Evolutionary conservation across 768 basidiomycete genomes (phyloP).

Genomic region (Pleurotus citrinopileatus): DNA sequence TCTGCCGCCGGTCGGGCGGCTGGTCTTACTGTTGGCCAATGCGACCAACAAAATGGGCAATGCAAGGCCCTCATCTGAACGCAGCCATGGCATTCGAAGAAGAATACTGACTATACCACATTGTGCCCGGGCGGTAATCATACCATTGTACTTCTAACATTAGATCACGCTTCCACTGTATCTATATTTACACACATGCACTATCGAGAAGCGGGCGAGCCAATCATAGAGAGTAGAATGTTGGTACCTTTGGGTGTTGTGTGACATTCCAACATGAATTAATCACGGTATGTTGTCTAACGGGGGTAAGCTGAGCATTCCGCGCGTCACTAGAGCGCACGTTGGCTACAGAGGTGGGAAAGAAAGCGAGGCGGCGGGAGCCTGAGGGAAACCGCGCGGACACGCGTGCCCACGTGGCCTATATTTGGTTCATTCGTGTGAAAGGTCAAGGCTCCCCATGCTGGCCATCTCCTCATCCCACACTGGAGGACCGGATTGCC

Average conservation of each 20-base stretch:
- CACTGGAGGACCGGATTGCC: neutral
- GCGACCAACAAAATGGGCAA: constrained; percentile 33
- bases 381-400: neutral
- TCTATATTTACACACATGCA: neutral
- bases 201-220: neutral
- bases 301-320: neutral
- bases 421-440: neutral
- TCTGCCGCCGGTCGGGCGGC: constrained; percentile 31
- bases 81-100: neutral
- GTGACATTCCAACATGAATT: neutral
- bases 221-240: neutral
- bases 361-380: neutral
- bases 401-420: neutral
- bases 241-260: neutral
- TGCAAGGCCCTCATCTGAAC: constrained; percentile 23
- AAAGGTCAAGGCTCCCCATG: neutral
- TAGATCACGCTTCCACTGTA: constrained; percentile 2
- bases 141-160: constrained; percentile 6
- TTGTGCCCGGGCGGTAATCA: constrained; percentile 4
- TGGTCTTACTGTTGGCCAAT: constrained; percentile 37
- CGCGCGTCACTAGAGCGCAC: neutral
- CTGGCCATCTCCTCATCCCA: neutral
- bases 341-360: neutral
- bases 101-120: neutral
- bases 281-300: neutral